Percentiles rank a stretch among this genome's conserved stretches.
phyloP scores from a whole-genome alignment of 441 rosid species.

The Aquilaria agallochum region DNA sequence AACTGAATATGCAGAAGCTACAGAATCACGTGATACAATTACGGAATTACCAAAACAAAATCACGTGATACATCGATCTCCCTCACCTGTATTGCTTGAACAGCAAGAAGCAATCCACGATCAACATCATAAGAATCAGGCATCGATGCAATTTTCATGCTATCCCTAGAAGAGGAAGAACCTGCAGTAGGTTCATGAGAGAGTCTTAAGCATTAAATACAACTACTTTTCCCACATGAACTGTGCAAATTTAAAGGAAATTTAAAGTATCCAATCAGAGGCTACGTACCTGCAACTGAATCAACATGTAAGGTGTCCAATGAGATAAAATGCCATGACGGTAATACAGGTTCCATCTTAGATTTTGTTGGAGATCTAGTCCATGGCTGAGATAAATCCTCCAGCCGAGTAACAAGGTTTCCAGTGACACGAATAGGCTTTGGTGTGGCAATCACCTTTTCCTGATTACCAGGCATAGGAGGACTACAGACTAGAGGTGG shows the following conservation, averaged over 20 bases:
- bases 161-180: constrained; percentile 95
- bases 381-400: constrained; percentile 97
- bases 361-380: constrained; percentile 99
- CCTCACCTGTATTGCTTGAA: constrained; percentile 96
- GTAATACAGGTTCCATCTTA: constrained; percentile 84
- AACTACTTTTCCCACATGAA: constrained; percentile 11
- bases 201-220: constrained; percentile 45
- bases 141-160: constrained; percentile 86
- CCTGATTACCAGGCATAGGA: constrained; percentile 49
- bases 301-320: constrained; percentile 51
- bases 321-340: constrained; percentile 75
- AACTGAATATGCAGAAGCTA: constrained; percentile 6
- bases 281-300: constrained; percentile 61
- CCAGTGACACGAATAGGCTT: constrained; percentile 90
- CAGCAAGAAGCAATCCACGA: constrained; percentile 97
- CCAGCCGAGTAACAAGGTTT: constrained; percentile 70
- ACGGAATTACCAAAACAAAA: neutral
- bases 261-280: constrained; percentile 13
- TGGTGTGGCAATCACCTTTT: constrained; percentile 77
- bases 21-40: constrained; percentile 9
- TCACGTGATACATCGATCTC: constrained; percentile 15
- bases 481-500: constrained; percentile 74
- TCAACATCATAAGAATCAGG: constrained; percentile 98
- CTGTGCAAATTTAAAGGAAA: neutral
- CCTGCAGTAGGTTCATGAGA: constrained; percentile 98